Percentiles rank a stretch among this genome's conserved stretches.
Evolutionary conservation across 1,284 basidiomycete genomes (phyloP).

Genomic region (Caloboletus inedulis): DNA sequence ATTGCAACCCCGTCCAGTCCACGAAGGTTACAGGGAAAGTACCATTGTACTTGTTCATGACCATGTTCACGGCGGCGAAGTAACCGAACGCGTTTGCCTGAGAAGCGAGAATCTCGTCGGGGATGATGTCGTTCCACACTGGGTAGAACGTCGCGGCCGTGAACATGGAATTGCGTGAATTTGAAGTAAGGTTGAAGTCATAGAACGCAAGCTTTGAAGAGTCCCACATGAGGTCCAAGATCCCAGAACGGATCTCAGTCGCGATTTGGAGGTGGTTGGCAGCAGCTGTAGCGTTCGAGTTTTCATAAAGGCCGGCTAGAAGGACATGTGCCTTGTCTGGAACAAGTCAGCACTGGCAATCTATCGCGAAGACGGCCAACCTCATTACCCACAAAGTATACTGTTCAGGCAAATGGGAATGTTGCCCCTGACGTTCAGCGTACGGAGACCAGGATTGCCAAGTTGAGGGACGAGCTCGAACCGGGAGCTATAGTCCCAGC

Average conservation of each 20-base stretch:
- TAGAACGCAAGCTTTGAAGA: slow-evolving; percentile 80
- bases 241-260: slow-evolving; percentile 55
- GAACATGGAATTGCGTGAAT: slow-evolving; percentile 62
- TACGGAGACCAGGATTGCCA: slow-evolving; percentile 57
- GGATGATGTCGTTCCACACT: slow-evolving; percentile 83
- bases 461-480: slow-evolving; percentile 45
- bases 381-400: slow-evolving; percentile 64
- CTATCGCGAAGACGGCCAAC: not conserved
- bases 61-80: slow-evolving; percentile 73
- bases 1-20: slow-evolving; percentile 72
- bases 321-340: slow-evolving; percentile 62
- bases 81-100: slow-evolving; percentile 63
- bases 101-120: slow-evolving; percentile 61
- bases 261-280: slow-evolving; percentile 60
- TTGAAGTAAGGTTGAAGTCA: slow-evolving; percentile 75
- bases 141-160: slow-evolving; percentile 80
- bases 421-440: slow-evolving; percentile 67
- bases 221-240: slow-evolving; percentile 89
- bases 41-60: slow-evolving; percentile 75
- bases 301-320: slow-evolving; percentile 64
- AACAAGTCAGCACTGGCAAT: not conserved
- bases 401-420: slow-evolving; percentile 83
- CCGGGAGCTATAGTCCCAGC: slow-evolving; percentile 54
- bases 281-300: slow-evolving; percentile 44
- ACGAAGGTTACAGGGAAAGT: slow-evolving; percentile 46